Evolutionary conservation across 2,329 filamentous ascomycete genomes (phyloP).

Genomic region (Epichloe typhina): DNA sequence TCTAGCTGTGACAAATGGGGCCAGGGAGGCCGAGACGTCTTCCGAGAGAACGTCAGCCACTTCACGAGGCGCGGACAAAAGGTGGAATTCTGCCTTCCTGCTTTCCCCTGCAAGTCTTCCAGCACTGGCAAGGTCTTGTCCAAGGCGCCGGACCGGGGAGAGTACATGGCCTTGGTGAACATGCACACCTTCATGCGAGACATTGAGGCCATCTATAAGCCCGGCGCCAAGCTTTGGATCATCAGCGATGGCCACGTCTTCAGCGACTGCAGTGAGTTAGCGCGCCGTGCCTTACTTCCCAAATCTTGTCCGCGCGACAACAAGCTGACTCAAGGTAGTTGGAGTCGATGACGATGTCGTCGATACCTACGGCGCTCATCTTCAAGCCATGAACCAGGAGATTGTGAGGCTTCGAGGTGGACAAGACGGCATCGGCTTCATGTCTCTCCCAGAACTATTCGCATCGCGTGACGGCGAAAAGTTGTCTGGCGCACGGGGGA

Average conservation of each 20-base stretch:
- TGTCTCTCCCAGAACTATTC: conserved; percentile 17
- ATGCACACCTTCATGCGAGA: conserved; percentile 17
- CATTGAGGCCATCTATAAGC: conserved; percentile 18
- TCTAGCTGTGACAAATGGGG: conserved; percentile 13
- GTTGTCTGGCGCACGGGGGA: neutral
- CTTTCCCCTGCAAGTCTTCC: conserved; percentile 27
- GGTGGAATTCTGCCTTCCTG: conserved; percentile 21
- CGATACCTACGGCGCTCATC: conserved; percentile 22
- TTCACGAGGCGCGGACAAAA: conserved; percentile 11
- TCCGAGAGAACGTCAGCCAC: conserved; percentile 10
- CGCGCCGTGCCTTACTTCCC: conserved; percentile 5
- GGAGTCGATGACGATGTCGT: conserved; percentile 30
- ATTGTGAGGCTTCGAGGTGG: conserved; percentile 13
- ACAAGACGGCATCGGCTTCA: conserved; percentile 15
- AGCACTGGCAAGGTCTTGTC: conserved; percentile 21
- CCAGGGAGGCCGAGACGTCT: conserved; percentile 10
- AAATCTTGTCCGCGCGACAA: neutral
- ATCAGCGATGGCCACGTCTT: conserved; percentile 29
- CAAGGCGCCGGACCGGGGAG: conserved; percentile 20
- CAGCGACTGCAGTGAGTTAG: conserved; percentile 23
- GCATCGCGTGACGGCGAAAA: conserved; percentile 10
- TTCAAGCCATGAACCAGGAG: conserved; percentile 24
- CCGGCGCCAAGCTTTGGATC: conserved; percentile 22
- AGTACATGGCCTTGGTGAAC: conserved; percentile 19
- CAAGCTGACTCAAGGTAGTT: conserved; percentile 12